Conservation (phyloP, 768 basidiomycete species). For the Tricholoma matsutake region DNA sequence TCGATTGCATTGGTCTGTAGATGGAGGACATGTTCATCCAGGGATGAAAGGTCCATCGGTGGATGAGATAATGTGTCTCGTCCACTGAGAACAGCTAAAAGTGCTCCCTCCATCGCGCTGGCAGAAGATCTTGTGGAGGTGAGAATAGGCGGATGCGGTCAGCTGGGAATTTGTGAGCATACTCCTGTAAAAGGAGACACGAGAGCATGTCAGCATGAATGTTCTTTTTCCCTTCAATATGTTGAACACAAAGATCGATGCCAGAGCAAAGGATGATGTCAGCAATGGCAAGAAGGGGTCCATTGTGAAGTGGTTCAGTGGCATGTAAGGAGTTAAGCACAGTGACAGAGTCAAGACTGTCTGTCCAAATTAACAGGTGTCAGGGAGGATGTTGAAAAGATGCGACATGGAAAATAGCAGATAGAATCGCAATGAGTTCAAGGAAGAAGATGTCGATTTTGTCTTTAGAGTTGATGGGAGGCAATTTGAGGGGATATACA, state of each 20-base stretch:
- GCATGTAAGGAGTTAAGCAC: constrained; percentile 3
- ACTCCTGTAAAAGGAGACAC: constrained; percentile 6
- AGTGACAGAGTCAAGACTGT: too few relatives aligned
- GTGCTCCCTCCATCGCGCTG: background rate
- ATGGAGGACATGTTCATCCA: constrained; percentile 12
- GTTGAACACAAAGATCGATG: constrained; percentile 15
- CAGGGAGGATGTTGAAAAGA: constrained; percentile 11
- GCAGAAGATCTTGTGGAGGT: constrained; percentile 7
- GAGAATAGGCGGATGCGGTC: constrained; percentile 14
- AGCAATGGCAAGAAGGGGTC: background rate
- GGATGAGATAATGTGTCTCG: constrained; percentile 3
- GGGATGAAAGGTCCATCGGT: constrained; percentile 3
- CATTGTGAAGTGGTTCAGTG: background rate
- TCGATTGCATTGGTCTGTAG: constrained; percentile 21
- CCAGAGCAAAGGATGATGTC: constrained; percentile 1
- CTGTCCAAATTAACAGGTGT: constrained; percentile 9
- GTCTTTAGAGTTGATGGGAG: background rate
- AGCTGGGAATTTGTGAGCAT: constrained; percentile 10
- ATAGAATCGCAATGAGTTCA: constrained; percentile 20
- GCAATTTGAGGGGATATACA: constrained; percentile 7
- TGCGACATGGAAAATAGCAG: constrained; percentile 15
- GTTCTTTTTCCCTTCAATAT: constrained; percentile 12
- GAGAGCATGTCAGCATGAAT: too few relatives aligned
- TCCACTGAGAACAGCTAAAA: constrained; percentile 20
- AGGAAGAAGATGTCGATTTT: constrained; percentile 22